Evolutionary conservation across 1,139 yeast genomes (phyloP), one percentile per base, ranked within the genome.

Genomic region (Keqinozyma sinolaborantium): DNA sequence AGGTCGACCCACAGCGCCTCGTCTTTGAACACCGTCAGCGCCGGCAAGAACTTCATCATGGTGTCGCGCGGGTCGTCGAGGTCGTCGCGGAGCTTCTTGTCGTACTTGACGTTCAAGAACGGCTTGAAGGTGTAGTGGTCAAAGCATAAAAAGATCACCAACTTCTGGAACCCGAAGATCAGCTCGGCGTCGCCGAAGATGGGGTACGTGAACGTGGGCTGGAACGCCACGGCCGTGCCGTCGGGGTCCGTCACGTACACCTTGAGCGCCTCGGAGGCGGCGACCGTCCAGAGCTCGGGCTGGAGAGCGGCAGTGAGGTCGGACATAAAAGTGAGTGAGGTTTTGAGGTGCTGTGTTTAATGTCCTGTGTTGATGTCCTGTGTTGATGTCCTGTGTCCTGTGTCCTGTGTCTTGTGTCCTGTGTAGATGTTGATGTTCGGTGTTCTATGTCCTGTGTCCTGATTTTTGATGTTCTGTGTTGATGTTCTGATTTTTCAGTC

Each of bases 171-270:
- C 2, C 99, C 99, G 53, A 79, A 87, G 7, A 94, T 80, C 32
- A 82, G 79, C 53, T 94, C 98, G 2, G 87, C 72, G 34, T 88
- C 96, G 7, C 97, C 97, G 62, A 78, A 92, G 10, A 92, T 81
- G 2, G 97, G 95, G 56, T 92, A 92, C 1, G 97, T 90, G 59
- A 86, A 90, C 13, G 62, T 55, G 0, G 98, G 97, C 23, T 70
- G 61, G 60, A 83, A 81, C 28, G 57, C 55, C 3, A 74, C 61
- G 11, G 82, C 75, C 2, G 76, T 73, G 0, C 80, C 79, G 4
- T 65, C 58, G 2, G 73, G 66, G 37, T 78, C 81, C 2, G 83
- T 76, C 19, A 66, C 44, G 34, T 51, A 73, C 9, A 86, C 50
- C 30, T 70, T 67, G 14, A 84, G 55, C 0, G 79, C 81, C 7